phyloP scores from a whole-genome alignment of 768 basidiomycete species.

The Termitomyces sp. region DNA sequence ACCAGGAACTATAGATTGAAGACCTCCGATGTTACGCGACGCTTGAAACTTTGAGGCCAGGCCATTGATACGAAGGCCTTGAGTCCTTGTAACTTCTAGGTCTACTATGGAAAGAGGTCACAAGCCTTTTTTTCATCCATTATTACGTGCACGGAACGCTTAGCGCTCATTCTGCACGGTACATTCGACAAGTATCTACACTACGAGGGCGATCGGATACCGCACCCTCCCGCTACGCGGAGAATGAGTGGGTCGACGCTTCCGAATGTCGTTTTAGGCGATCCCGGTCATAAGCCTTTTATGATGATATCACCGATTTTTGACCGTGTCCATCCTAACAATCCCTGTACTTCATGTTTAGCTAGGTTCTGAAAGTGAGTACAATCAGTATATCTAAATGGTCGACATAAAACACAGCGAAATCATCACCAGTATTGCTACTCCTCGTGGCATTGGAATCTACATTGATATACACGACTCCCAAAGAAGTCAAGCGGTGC shows the following conservation, averaged over 20 bases:
- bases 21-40: neutral
- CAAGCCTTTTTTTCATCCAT: too few relatives aligned
- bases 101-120: too few relatives aligned
- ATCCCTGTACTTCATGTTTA: neutral
- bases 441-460: neutral
- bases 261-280: too few relatives aligned
- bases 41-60: neutral
- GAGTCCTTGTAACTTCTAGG: neutral
- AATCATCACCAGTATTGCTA: neutral
- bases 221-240: too few relatives aligned
- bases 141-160: too few relatives aligned
- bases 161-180: too few relatives aligned
- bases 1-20: neutral
- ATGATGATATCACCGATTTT: neutral
- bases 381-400: neutral
- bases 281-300: too few relatives aligned
- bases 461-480: neutral
- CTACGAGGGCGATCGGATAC: too few relatives aligned
- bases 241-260: too few relatives aligned
- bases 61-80: neutral
- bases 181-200: too few relatives aligned
- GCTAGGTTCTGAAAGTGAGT: neutral
- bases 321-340: neutral
- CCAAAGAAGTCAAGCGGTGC: neutral
- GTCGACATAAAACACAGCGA: neutral